Percentiles rank a stretch among this genome's conserved stretches.
These are phyloP conservation scores for Candida rishiriensis DNA, from an alignment of 805 yeast genomes.

Conservation along the genomic window DNA sequence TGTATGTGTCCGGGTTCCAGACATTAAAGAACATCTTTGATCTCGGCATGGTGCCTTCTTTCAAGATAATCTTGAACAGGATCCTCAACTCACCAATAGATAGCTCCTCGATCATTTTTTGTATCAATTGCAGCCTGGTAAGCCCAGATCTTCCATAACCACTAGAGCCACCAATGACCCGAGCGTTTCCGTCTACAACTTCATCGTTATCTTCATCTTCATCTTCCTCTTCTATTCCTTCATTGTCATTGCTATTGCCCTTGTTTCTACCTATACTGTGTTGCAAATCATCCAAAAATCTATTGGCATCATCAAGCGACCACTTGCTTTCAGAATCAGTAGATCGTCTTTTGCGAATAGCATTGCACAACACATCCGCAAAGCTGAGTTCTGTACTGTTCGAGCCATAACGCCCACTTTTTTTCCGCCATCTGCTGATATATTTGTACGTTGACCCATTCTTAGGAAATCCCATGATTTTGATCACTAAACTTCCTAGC, in stretches of 20 bases:
- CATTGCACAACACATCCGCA: constrained; percentile 44
- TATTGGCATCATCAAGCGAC: constrained; percentile 47
- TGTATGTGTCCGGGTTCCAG: constrained; percentile 81
- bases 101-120: constrained; percentile 46
- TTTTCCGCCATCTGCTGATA: constrained; percentile 44
- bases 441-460: constrained; percentile 56
- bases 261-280: no score
- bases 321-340: constrained; percentile 33
- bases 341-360: constrained; percentile 44
- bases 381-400: constrained; percentile 37
- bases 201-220: constrained; percentile 4
- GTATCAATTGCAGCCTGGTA: not conserved
- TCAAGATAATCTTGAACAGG: constrained; percentile 63
- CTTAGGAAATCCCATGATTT: constrained; percentile 54
- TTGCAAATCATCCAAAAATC: constrained; percentile 37
- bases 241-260: constrained; percentile 14
- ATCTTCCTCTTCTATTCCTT: constrained; percentile 13
- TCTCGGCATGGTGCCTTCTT: constrained; percentile 48
- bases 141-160: no score
- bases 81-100: constrained; percentile 38
- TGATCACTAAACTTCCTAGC: constrained; percentile 45
- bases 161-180: no score
- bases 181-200: not conserved
- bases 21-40: constrained; percentile 51
- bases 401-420: constrained; percentile 28